Base-by-base conservation (phyloP, 257 asterid genomes). In the Paraleonurus japonicus region DNA sequence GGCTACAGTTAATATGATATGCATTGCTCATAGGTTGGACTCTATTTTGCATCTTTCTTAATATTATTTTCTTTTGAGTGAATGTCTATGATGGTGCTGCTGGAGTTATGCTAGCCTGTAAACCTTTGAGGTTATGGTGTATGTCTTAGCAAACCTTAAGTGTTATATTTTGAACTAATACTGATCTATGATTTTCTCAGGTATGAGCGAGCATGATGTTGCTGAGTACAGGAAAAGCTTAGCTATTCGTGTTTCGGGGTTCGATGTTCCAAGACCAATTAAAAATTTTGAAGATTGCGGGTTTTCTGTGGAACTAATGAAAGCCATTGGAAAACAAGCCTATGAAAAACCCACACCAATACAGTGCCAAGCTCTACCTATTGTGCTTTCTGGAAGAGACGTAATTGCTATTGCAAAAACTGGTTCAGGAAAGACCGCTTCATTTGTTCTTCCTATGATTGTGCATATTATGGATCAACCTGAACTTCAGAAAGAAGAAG, bases 401-500 rank as follows among this genome's bases (percentile, higher is more conserved):
- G 75, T 91, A 58, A 94, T 94, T 74, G 99, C 93, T 53, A 91
- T 94, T 78, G 99, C 99, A 60, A 94, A 94, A 85, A 94, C 99
- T 47, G 99, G 99, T 28, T 94, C 99, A 13, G 99, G 99, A 69
- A 94, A 94, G 85, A 94, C 99, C 35, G 99, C 96, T 64, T 80
- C 99, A 3, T 94, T 94, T 54, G 96, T 94, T 80, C 96, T 94
- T 72, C 99, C 99, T 19, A 85, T 94, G 99, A 80, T 94, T 75
- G 94, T 76, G 51, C 99, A 94, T 79, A 86, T 88, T 72, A 94
- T 91, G 99, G 99, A 94, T 84, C 99, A 94, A 76, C 96, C 95
- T 48, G 97, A 94, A 78, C 89, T 94, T 71, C 83, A 65, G 69
- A 94, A 94, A 81, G 99, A 88, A 80, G 97, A 89, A 88, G 96